These are phyloP conservation scores for Daldinia bambusicola DNA, from an alignment of 495 filamentous ascomycete genomes.

Conservation along the genomic window DNA sequence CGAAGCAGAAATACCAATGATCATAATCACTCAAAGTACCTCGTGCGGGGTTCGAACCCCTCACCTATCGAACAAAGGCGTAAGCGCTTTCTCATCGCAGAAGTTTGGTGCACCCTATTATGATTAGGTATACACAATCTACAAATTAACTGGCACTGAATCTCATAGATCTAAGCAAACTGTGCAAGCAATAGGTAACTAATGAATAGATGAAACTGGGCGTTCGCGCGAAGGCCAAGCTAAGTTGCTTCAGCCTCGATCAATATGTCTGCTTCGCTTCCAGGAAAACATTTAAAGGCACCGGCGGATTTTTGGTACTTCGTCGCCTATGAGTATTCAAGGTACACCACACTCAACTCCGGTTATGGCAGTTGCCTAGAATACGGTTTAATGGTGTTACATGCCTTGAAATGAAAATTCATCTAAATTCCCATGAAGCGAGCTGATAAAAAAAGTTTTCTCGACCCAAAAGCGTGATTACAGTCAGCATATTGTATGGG, in stretches of 20 bases:
- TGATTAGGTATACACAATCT: slow-evolving; percentile 11
- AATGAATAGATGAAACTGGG: no score
- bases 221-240: no score
- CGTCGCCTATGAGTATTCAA: not conserved
- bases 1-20: slow-evolving; percentile 29
- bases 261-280: not conserved
- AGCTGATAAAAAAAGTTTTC: no score
- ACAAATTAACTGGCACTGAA: no score
- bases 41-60: slow-evolving; percentile 18
- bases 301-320: no score
- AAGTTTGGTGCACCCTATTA: not conserved
- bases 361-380: slow-evolving; percentile 2
- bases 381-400: slow-evolving; percentile 12
- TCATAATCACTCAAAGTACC: slow-evolving; percentile 16
- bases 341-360: not conserved
- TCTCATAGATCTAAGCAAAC: not conserved
- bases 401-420: slow-evolving; percentile 14
- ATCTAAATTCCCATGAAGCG: slow-evolving; percentile 10
- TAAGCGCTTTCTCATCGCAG: not conserved
- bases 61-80: not conserved
- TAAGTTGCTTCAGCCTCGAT: slow-evolving; percentile 27
- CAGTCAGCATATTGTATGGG: no score
- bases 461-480: no score
- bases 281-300: slow-evolving; percentile 7
- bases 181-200: not conserved